Percentiles rank a stretch among this genome's conserved stretches.
These are phyloP conservation scores for Podaxis sp. DNA, from an alignment of 768 basidiomycete species.

Conservation along the genomic window DNA sequence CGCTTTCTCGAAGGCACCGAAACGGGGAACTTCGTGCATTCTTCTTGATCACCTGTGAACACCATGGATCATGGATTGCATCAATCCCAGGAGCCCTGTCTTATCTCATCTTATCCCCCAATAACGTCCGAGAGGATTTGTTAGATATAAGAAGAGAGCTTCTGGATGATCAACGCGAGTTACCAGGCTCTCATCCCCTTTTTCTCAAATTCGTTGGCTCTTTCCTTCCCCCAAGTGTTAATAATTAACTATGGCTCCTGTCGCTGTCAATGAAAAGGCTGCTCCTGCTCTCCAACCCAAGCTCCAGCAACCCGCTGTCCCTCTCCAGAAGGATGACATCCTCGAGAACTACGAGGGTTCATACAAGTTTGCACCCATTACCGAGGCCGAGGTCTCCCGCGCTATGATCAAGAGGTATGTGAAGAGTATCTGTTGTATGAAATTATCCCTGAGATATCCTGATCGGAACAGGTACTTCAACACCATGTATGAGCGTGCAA, in stretches of 20 bases:
- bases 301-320: background rate
- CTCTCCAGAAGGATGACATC: slow-evolving; percentile 33
- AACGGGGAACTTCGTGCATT: background rate
- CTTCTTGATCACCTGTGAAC: slow-evolving; percentile 4
- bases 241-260: slow-evolving; percentile 22
- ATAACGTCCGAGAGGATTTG: background rate
- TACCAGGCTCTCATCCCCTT: background rate
- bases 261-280: slow-evolving; percentile 19
- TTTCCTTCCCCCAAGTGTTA: background rate
- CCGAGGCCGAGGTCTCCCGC: slow-evolving; percentile 73
- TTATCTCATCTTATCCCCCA: slow-evolving; percentile 6
- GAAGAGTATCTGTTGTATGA: background rate
- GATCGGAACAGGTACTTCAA: slow-evolving; percentile 57
- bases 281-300: slow-evolving; percentile 1
- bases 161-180: background rate
- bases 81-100: background rate
- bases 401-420: slow-evolving; percentile 73
- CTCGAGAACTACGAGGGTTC: slow-evolving; percentile 58
- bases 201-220: background rate
- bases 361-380: slow-evolving; percentile 70
- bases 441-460: background rate
- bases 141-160: background rate
- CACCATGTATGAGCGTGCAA: slow-evolving; percentile 68
- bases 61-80: background rate
- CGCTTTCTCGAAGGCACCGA: background rate